A percentile compares a stretch with the other conserved stretches of the same genome.
Conservation (phyloP, 176 grass and related monocot genomes). For the Triticum monococcum region DNA sequence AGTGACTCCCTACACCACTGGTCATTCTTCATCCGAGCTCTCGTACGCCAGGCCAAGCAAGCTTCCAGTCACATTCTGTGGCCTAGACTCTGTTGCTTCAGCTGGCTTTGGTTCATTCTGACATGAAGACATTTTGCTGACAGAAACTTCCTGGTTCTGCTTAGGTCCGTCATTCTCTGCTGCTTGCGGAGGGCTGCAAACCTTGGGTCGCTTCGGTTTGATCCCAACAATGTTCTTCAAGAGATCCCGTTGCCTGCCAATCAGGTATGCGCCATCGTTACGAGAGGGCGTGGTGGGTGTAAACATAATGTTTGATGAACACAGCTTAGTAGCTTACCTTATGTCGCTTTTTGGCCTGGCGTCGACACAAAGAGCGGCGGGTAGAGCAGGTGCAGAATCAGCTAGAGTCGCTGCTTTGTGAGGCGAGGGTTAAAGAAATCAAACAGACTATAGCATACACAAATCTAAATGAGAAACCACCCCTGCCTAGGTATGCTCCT, state of each 20-base stretch:
- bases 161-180: conserved; percentile 22
- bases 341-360: conserved; percentile 86
- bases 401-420: conserved; percentile 82
- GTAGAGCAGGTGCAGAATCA: conserved; percentile 68
- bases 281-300: not conserved
- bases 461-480: not conserved
- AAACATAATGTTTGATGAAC: not conserved
- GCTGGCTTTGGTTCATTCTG: not conserved
- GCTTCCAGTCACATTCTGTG: conserved; percentile 39
- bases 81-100: conserved; percentile 4
- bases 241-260: conserved; percentile 39
- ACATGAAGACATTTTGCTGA: not conserved
- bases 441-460: not conserved
- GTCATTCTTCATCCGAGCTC: conserved; percentile 70
- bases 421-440: conserved; percentile 46
- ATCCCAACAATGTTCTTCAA: conserved; percentile 82
- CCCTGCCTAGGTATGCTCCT: not conserved
- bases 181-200: not conserved
- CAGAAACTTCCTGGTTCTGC: conserved; percentile 13
- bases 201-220: conserved; percentile 68
- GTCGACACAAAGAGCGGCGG: conserved; percentile 76
- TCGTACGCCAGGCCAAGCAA: conserved; percentile 75
- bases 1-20: not conserved
- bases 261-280: not conserved
- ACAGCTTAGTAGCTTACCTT: conserved; percentile 48